These are phyloP conservation scores for Mortierella sp. DNA, from an alignment of 371 early-diverging fungal species.

Conservation along the genomic window DNA sequence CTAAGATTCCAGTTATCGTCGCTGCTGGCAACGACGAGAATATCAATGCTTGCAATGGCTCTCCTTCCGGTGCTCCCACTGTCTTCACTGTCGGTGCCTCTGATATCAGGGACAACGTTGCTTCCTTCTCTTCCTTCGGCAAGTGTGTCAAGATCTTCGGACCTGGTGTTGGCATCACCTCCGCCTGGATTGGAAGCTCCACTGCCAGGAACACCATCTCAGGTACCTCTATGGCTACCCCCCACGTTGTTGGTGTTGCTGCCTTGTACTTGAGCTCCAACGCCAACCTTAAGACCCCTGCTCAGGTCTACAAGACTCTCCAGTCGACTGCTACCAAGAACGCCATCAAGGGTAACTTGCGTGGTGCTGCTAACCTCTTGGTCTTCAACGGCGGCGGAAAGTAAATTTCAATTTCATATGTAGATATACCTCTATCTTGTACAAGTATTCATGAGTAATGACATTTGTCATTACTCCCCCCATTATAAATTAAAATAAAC, in stretches of 20 bases:
- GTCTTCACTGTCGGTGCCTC: constrained; percentile 80
- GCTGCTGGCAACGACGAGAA: constrained; percentile 68
- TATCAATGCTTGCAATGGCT: constrained; percentile 73
- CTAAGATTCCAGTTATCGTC: constrained; percentile 72
- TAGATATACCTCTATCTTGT: background rate
- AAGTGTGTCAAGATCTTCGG: constrained; percentile 72
- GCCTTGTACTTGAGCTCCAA: constrained; percentile 32
- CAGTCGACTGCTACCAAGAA: constrained; percentile 37
- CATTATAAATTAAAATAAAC: background rate
- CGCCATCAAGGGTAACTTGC: constrained; percentile 28
- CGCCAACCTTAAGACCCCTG: constrained; percentile 17
- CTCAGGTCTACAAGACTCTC: constrained; percentile 32
- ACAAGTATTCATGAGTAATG: background rate
- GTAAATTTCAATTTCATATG: constrained; percentile 21
- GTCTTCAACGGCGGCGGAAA: constrained; percentile 55
- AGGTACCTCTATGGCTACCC: constrained; percentile 48
- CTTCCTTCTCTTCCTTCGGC: constrained; percentile 67
- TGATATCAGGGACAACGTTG: constrained; percentile 62
- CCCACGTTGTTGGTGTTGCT: constrained; percentile 52
- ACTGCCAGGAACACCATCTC: constrained; percentile 48
- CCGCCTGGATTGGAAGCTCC: constrained; percentile 42
- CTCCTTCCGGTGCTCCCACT: constrained; percentile 72
- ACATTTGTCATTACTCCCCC: too few relatives aligned
- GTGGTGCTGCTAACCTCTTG: constrained; percentile 43
- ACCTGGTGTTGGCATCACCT: constrained; percentile 63